Conservation (phyloP, 2,329 filamentous ascomycete genomes). For the Pseudogymnoascus sp. region DNA sequence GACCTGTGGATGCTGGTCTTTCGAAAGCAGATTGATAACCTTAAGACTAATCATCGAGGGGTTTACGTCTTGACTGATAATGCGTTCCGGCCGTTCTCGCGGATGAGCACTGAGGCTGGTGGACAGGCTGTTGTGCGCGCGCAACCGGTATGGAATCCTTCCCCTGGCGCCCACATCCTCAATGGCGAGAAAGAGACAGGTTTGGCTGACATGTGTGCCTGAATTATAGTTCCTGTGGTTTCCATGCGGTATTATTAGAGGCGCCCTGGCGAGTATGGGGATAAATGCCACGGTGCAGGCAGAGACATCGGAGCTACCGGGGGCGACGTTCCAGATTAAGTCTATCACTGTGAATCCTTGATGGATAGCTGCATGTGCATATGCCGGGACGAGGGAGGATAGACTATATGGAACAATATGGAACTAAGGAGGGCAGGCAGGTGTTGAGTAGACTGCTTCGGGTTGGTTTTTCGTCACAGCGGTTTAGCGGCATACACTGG, state of each 20-base stretch:
- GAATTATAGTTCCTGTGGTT: constrained; percentile 77
- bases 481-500: constrained; percentile 26
- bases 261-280: constrained; percentile 85
- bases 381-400: neutral
- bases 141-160: constrained; percentile 60
- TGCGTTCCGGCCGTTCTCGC: constrained; percentile 76
- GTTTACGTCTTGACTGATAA: constrained; percentile 96
- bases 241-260: constrained; percentile 85
- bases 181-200: constrained; percentile 18
- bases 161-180: neutral
- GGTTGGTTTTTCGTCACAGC: constrained; percentile 7
- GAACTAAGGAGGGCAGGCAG: neutral
- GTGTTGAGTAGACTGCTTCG: neutral
- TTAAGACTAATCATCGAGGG: constrained; percentile 97
- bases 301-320: constrained; percentile 78
- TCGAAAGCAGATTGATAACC: constrained; percentile 94
- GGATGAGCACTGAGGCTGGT: constrained; percentile 79
- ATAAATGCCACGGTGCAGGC: constrained; percentile 88
- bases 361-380: constrained; percentile 3
- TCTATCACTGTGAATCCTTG: constrained; percentile 62
- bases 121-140: constrained; percentile 68
- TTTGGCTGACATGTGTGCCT: constrained; percentile 6
- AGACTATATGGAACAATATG: neutral
- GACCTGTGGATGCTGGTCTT: constrained; percentile 94
- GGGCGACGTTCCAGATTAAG: constrained; percentile 93